These are phyloP conservation scores for Tricholoma saponaceum DNA, from an alignment of 768 basidiomycete species.

Conservation along the genomic window DNA sequence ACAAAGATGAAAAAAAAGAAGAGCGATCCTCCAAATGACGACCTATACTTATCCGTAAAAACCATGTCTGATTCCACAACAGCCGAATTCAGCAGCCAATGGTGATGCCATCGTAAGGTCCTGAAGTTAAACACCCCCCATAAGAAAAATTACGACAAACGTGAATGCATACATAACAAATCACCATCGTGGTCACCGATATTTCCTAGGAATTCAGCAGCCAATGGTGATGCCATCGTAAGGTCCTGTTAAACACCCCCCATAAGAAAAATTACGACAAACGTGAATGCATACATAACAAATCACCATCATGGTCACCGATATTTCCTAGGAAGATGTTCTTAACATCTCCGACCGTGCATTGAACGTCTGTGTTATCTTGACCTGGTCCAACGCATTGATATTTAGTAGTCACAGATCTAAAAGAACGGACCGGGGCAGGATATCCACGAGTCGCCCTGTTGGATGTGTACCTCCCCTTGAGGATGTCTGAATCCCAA, in stretches of 20 bases:
- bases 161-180: neutral
- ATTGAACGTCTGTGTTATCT: conserved; percentile 21
- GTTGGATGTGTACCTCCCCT: conserved; percentile 39
- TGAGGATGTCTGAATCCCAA: conserved; percentile 36
- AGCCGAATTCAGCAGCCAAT: neutral
- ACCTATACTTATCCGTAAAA: no score
- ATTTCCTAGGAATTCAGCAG: conserved; percentile 17
- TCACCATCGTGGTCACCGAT: conserved; percentile 22
- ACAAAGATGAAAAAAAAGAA: neutral
- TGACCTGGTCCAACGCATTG: conserved; percentile 5
- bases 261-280: neutral
- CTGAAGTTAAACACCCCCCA: conserved; percentile 3
- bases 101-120: conserved; percentile 15
- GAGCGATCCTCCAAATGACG: neutral
- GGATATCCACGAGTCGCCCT: conserved; percentile 21
- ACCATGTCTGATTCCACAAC: neutral
- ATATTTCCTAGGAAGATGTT: conserved; percentile 19
- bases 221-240: conserved; percentile 14
- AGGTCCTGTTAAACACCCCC: conserved; percentile 9
- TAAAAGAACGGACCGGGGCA: conserved; percentile 19
- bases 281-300: neutral
- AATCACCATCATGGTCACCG: conserved; percentile 21
- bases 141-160: neutral
- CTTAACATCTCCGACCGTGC: conserved; percentile 19
- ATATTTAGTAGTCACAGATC: neutral